These are phyloP conservation scores for Pseudocohnilembus persalinus DNA, from an alignment of 169 alveolate genomes.

Conservation along the genomic window DNA sequence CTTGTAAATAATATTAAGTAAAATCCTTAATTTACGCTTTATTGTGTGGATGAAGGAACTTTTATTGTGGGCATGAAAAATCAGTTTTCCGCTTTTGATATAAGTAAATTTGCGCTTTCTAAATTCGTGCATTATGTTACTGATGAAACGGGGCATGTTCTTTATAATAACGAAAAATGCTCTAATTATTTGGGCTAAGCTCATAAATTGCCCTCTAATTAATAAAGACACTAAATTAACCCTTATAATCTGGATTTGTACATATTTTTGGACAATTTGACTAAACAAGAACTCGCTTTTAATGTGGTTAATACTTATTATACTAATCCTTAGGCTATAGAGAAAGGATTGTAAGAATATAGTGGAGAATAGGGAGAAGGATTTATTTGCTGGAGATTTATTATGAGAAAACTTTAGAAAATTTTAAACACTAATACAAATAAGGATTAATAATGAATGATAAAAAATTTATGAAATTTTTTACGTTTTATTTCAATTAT, in stretches of 20 bases:
- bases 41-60: not conserved
- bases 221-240: not conserved
- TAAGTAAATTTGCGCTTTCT: not conserved
- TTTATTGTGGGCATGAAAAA: slow-evolving; percentile 4
- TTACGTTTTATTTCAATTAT: no score
- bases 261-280: not conserved
- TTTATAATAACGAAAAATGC: not conserved
- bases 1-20: not conserved
- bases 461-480: no score
- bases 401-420: not conserved
- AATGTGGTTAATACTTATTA: not conserved
- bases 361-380: not conserved
- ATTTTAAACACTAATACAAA: not conserved
- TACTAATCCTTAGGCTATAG: not conserved
- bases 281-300: not conserved
- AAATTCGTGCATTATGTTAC: not conserved
- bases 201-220: not conserved
- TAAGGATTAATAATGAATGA: no score
- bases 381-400: slow-evolving; percentile 6
- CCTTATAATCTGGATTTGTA: not conserved
- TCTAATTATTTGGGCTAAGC: not conserved
- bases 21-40: not conserved
- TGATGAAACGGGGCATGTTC: not conserved
- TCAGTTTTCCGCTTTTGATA: not conserved
- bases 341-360: not conserved